Percentiles rank a stretch among this genome's conserved stretches.
Conservation (phyloP, 139 green algal species). For the Picochlorum sp. region DNA sequence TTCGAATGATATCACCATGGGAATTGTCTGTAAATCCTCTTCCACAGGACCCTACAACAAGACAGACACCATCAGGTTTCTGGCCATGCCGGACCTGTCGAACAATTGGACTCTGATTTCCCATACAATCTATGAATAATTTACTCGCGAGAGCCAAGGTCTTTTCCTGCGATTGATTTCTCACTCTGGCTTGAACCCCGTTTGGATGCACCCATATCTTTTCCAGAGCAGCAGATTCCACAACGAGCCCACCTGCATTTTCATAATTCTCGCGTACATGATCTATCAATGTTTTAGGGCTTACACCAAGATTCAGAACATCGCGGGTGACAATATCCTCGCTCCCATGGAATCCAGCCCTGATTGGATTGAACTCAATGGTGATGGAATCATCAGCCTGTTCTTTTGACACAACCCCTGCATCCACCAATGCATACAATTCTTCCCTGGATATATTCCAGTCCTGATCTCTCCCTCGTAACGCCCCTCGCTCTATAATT, state of each 20-base stretch:
- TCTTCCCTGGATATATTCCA: conserved; percentile 85
- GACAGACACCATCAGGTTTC: conserved; percentile 89
- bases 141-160: conserved; percentile 27
- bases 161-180: background rate
- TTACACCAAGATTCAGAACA: conserved; percentile 89
- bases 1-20: conserved; percentile 82
- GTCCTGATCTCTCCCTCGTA: conserved; percentile 69
- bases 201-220: conserved; percentile 51
- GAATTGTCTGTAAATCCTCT: conserved; percentile 74
- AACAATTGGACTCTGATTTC: conserved; percentile 80
- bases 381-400: conserved; percentile 65
- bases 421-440: conserved; percentile 57
- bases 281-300: conserved; percentile 44
- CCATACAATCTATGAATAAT: conserved; percentile 94
- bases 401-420: conserved; percentile 56
- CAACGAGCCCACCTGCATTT: conserved; percentile 51
- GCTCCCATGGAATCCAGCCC: conserved; percentile 41
- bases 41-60: conserved; percentile 83
- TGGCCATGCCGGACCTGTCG: conserved; percentile 67
- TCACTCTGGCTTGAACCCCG: conserved; percentile 41
- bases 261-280: conserved; percentile 52
- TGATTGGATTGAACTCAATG: conserved; percentile 83
- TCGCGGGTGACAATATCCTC: conserved; percentile 69
- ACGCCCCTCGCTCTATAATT: conserved; percentile 76
- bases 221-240: conserved; percentile 47